Evolutionary conservation across 1,284 basidiomycete species (phyloP).

Genomic region (Leccinum pachyderme): DNA sequence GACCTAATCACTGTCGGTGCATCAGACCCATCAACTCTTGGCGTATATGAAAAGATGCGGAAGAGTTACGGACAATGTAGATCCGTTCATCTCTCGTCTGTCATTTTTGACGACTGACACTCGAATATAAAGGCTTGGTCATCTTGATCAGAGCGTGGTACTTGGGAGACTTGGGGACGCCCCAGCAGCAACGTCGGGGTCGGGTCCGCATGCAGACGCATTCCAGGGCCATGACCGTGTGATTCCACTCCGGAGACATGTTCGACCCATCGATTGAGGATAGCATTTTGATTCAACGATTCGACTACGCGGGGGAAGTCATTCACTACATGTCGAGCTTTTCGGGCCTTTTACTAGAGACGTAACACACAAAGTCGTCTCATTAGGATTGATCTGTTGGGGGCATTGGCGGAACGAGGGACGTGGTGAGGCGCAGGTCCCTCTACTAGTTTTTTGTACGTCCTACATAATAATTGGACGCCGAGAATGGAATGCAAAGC

Average conservation of each 20-base stretch:
- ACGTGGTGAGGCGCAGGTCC: too few species aligned
- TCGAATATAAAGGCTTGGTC: conserved; percentile 10
- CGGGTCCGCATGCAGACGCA: conserved; percentile 1
- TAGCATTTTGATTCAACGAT: background rate
- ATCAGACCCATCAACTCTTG: conserved; percentile 18
- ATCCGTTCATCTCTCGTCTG: background rate
- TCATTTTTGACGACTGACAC: background rate
- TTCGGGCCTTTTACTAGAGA: background rate
- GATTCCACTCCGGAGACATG: background rate
- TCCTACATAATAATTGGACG: too few species aligned
- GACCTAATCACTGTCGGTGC: conserved; percentile 9
- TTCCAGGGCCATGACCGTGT: conserved; percentile 21
- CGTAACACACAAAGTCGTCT: background rate
- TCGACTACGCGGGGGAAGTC: background rate
- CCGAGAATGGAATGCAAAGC: too few species aligned
- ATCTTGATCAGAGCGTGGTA: conserved; percentile 21
- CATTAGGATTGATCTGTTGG: too few species aligned
- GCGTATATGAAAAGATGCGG: conserved; percentile 16
- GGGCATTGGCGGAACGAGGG: too few species aligned
- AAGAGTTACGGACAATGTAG: conserved; percentile 20
- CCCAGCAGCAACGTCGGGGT: background rate
- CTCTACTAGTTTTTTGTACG: too few species aligned
- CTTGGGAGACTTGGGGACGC: conserved; percentile 6
- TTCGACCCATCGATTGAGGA: background rate
- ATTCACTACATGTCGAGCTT: background rate